Conservation (phyloP, 2,329 filamentous ascomycete genomes). For the Penicillium paneum region DNA sequence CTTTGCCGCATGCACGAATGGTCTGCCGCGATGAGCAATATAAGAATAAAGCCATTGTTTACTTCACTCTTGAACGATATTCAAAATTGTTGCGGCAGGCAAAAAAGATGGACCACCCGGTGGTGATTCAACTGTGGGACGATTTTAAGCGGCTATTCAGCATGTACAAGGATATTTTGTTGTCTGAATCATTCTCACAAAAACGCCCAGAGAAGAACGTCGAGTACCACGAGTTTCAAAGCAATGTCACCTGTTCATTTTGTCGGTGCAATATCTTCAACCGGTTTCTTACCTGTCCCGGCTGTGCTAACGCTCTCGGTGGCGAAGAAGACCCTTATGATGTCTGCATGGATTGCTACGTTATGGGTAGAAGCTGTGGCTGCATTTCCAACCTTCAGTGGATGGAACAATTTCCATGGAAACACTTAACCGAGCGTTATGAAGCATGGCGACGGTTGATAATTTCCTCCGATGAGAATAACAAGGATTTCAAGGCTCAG, state of each 20-base stretch:
- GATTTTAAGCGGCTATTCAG: slow-evolving; percentile 80
- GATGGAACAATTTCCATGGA: slow-evolving; percentile 92
- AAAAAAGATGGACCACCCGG: slow-evolving; percentile 49
- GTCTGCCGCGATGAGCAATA: slow-evolving; percentile 98
- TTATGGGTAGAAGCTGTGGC: slow-evolving; percentile 90
- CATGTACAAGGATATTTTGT: slow-evolving; percentile 72
- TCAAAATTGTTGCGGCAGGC: slow-evolving; percentile 54
- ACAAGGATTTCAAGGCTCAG: slow-evolving; percentile 52
- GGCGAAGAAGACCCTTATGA: slow-evolving; percentile 83
- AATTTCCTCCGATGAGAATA: slow-evolving; percentile 66
- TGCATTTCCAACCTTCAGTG: slow-evolving; percentile 83
- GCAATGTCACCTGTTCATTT: slow-evolving; percentile 91
- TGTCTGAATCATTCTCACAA: slow-evolving; percentile 80
- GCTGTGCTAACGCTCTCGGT: slow-evolving; percentile 67
- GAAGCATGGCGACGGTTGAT: slow-evolving; percentile 79
- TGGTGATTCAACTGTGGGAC: slow-evolving; percentile 67
- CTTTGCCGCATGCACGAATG: slow-evolving; percentile 79
- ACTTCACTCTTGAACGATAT: slow-evolving; percentile 82
- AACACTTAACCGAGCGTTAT: slow-evolving; percentile 70
- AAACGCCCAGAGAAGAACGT: slow-evolving; percentile 60
- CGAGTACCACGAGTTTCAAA: slow-evolving; percentile 78
- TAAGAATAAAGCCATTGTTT: slow-evolving; percentile 95
- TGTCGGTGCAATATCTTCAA: slow-evolving; percentile 97
- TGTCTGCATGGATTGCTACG: slow-evolving; percentile 96
- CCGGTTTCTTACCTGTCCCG: slow-evolving; percentile 86